phyloP scores from a whole-genome alignment of 345 rosid genomes.

The Garcia nutans region DNA sequence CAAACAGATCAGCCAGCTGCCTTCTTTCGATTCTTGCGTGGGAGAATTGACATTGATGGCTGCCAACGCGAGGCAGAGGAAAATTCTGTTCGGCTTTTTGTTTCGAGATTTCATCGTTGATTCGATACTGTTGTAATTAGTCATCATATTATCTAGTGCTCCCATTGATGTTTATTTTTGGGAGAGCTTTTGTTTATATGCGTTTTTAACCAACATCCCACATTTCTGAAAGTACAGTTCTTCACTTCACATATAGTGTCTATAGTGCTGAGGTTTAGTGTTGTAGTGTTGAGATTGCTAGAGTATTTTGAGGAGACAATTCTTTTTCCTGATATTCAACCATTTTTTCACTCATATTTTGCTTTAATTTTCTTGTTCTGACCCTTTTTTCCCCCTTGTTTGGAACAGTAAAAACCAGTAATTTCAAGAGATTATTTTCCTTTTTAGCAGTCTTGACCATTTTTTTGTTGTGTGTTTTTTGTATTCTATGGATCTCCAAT shows the following conservation, averaged over 20 bases:
- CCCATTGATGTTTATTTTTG: conserved; percentile 9
- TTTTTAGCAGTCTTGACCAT: too few species aligned
- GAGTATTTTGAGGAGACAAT: conserved; percentile 21
- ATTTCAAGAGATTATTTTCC: too few species aligned
- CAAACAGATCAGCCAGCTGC: background rate
- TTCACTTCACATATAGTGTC: background rate
- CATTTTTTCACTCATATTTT: background rate
- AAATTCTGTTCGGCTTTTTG: background rate
- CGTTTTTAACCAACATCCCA: background rate
- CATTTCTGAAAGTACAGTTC: conserved; percentile 4
- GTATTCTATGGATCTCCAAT: too few species aligned
- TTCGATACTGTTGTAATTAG: conserved; percentile 16
- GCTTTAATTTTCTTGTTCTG: too few species aligned
- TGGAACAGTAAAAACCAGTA: too few species aligned
- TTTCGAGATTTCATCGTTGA: background rate
- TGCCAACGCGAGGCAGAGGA: background rate
- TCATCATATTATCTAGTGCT: background rate
- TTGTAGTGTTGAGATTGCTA: conserved; percentile 10
- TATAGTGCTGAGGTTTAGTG: conserved; percentile 15
- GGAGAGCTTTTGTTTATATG: background rate
- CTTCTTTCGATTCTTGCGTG: background rate
- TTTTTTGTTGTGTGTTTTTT: too few species aligned
- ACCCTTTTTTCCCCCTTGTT: too few species aligned
- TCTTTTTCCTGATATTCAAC: conserved; percentile 23
- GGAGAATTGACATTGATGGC: background rate